Conservation (phyloP, 2,329 filamentous ascomycete genomes). For the Diaporthe citriasiana region DNA sequence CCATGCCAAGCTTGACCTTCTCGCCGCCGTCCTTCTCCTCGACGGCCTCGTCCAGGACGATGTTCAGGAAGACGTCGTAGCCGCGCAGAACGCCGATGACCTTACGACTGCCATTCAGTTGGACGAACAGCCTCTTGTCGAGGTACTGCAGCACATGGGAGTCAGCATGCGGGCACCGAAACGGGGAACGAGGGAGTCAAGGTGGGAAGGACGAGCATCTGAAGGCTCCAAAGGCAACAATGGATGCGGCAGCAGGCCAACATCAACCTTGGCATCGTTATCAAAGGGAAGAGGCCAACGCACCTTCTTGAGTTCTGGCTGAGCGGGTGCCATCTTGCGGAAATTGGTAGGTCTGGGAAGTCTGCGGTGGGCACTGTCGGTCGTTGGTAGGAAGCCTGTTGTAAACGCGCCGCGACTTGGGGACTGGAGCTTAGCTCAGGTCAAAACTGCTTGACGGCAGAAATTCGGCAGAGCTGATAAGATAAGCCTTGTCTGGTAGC, state of each 20-base stretch:
- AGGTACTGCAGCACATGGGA: conserved; percentile 78
- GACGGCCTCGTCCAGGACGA: conserved; percentile 95
- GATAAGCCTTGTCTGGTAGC: conserved; percentile 41
- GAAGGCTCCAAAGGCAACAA: conserved; percentile 13
- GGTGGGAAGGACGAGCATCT: background rate
- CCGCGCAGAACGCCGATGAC: conserved; percentile 94
- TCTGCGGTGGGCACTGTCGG: background rate
- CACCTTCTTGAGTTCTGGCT: conserved; percentile 99
- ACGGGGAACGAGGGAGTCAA: background rate
- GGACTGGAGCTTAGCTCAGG: conserved; percentile 35
- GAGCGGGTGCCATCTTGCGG: conserved; percentile 92
- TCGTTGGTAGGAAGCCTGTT: conserved; percentile 22
- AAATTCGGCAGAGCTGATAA: conserved; percentile 45
- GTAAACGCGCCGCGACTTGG: conserved; percentile 35
- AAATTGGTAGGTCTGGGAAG: background rate
- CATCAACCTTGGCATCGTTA: background rate
- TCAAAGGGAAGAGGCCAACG: background rate
- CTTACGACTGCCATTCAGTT: conserved; percentile 97
- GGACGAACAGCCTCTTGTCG: conserved; percentile 98
- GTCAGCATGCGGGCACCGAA: conserved; percentile 29
- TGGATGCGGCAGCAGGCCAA: conserved; percentile 12
- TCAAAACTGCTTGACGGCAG: conserved; percentile 37
- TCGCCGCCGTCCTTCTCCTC: conserved; percentile 95
- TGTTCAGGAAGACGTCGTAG: conserved; percentile 99
- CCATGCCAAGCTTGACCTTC: conserved; percentile 92